A percentile compares a stretch with the other conserved stretches of the same genome.
Evolutionary conservation across 2,329 filamentous ascomycete species (phyloP).

Genomic region (Aspergillus quadrilineatus): DNA sequence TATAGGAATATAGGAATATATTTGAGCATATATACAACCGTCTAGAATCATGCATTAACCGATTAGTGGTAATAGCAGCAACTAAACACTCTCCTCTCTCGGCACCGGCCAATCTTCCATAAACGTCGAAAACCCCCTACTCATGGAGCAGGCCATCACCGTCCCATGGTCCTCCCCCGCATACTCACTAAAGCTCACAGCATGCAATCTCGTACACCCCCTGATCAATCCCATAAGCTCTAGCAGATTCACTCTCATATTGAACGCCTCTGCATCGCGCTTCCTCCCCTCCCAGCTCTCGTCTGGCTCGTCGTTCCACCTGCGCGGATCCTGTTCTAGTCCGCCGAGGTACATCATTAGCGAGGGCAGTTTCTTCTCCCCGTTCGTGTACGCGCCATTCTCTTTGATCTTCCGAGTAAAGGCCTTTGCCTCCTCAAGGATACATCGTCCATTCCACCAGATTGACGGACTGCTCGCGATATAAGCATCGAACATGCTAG

Average conservation of each 20-base stretch:
- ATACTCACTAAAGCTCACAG: slow-evolving; percentile 22
- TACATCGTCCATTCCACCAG: slow-evolving; percentile 49
- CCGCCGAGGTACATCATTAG: slow-evolving; percentile 31
- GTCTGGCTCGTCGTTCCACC: slow-evolving; percentile 30
- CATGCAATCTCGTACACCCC: slow-evolving; percentile 15
- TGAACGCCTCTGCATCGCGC: slow-evolving; percentile 16
- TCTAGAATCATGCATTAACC: no score
- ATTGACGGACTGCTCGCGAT: slow-evolving; percentile 51
- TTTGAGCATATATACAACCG: no score
- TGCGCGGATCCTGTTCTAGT: slow-evolving; percentile 33
- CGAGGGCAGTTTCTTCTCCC: slow-evolving; percentile 22
- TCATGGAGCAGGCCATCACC: slow-evolving; percentile 25
- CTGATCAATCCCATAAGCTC: slow-evolving; percentile 20
- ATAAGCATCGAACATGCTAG: slow-evolving; percentile 46
- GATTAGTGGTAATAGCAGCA: neutral
- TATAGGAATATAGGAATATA: no score
- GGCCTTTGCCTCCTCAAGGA: slow-evolving; percentile 34
- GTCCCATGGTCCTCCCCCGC: slow-evolving; percentile 34
- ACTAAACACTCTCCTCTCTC: neutral
- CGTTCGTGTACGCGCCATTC: neutral
- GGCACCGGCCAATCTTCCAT: slow-evolving; percentile 16
- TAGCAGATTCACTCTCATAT: slow-evolving; percentile 27
- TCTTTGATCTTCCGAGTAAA: slow-evolving; percentile 25
- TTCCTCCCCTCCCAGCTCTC: slow-evolving; percentile 32
- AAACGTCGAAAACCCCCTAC: slow-evolving; percentile 27